Percentiles rank a stretch among this genome's conserved stretches.
Evolutionary conservation across 2,329 filamentous ascomycete genomes (phyloP).

Genomic region (Aureobasidium subglaciale): DNA sequence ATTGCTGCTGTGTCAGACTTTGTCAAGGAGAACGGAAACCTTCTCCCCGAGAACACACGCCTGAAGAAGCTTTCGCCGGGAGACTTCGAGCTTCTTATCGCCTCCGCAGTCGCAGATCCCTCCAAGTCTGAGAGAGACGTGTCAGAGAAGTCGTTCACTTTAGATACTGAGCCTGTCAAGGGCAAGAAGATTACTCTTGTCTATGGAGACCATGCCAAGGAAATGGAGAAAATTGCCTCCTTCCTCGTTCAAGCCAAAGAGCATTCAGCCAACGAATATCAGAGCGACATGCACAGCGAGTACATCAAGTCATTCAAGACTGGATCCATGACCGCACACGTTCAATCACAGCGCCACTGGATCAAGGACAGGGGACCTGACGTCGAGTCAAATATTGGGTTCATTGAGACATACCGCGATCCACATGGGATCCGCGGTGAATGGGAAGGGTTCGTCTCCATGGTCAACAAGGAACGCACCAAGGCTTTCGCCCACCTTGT

Average conservation of each 20-base stretch:
- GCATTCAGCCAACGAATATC: slow-evolving; percentile 39
- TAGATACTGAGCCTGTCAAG: slow-evolving; percentile 32
- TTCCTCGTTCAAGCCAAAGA: slow-evolving; percentile 42
- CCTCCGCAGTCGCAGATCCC: slow-evolving; percentile 38
- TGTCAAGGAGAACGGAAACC: slow-evolving; percentile 36
- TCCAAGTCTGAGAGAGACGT: slow-evolving; percentile 34
- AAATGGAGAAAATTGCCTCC: slow-evolving; percentile 41
- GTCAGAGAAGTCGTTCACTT: slow-evolving; percentile 39
- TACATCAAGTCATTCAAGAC: slow-evolving; percentile 46
- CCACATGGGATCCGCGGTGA: slow-evolving; percentile 48
- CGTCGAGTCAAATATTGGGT: slow-evolving; percentile 48
- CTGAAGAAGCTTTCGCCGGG: slow-evolving; percentile 38
- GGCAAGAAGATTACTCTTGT: slow-evolving; percentile 41
- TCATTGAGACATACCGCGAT: slow-evolving; percentile 50
- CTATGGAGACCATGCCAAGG: slow-evolving; percentile 40
- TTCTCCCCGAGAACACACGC: slow-evolving; percentile 46
- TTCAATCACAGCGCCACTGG: slow-evolving; percentile 46
- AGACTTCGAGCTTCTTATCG: slow-evolving; percentile 42
- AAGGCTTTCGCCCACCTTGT: slow-evolving; percentile 82
- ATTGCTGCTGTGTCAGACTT: slow-evolving; percentile 41
- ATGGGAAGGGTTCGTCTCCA: slow-evolving; percentile 46
- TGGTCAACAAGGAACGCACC: slow-evolving; percentile 87
- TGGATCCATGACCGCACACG: slow-evolving; percentile 44
- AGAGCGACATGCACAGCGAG: slow-evolving; percentile 33
- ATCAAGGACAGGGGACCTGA: slow-evolving; percentile 45